These are phyloP conservation scores for Dinochytrium kinnereticum DNA, from an alignment of 371 early-diverging fungal species.

Conservation along the genomic window DNA sequence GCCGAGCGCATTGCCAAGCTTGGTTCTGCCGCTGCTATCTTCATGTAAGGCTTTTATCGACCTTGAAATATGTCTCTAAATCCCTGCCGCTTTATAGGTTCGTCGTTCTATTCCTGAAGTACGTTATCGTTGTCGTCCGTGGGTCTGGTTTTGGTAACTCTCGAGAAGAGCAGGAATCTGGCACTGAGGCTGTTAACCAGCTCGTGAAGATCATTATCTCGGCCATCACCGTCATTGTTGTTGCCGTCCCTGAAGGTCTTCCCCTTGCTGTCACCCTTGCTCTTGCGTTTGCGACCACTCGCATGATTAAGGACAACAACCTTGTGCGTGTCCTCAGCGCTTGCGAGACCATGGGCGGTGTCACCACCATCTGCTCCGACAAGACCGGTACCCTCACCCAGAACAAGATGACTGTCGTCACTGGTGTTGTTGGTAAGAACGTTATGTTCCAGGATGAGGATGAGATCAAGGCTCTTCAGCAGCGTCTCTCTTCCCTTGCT, in stretches of 20 bases:
- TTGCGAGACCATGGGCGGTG: conserved; percentile 82
- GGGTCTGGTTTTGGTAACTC: conserved; percentile 25
- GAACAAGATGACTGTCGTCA: conserved; percentile 90
- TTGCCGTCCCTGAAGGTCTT: conserved; percentile 98
- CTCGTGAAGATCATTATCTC: conserved; percentile 66
- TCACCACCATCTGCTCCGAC: conserved; percentile 96
- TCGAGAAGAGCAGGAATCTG: conserved; percentile 23
- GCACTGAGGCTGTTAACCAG: conserved; percentile 50
- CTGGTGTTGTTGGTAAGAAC: conserved; percentile 36
- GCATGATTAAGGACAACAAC: conserved; percentile 84
- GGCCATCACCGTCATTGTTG: conserved; percentile 85
- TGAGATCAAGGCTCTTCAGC: conserved; percentile 12
- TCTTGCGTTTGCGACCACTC: conserved; percentile 91
- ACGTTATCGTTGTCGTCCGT: conserved; percentile 61
- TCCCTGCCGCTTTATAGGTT: conserved; percentile 36
- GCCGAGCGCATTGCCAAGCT: conserved; percentile 93
- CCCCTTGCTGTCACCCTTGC: conserved; percentile 97
- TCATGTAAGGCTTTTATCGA: conserved; percentile 51
- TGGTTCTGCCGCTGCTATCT: conserved; percentile 79
- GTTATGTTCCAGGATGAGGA: conserved; percentile 30
- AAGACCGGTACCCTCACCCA: conserved; percentile 97
- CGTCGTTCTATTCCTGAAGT: conserved; percentile 75
- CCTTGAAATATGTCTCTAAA: background rate
- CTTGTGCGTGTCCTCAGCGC: conserved; percentile 35
- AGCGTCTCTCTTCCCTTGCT: background rate